Evolutionary conservation across 768 basidiomycete genomes (phyloP).

Genomic region (Suillus subaureus): DNA sequence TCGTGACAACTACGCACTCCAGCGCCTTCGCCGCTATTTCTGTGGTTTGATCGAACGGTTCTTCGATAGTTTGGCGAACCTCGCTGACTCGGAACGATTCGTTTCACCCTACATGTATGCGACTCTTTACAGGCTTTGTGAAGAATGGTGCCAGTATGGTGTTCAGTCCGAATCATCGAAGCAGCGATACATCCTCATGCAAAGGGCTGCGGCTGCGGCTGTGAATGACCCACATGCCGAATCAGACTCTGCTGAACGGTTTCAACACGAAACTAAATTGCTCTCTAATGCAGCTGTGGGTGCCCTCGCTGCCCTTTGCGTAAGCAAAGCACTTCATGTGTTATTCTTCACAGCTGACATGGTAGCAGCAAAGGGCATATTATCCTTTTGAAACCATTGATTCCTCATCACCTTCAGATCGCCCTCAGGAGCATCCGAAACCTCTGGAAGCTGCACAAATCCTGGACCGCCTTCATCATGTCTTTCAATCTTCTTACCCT

Average conservation of each 20-base stretch:
- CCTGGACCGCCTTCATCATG: constrained; percentile 68
- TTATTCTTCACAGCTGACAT: constrained; percentile 10
- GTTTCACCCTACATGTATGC: constrained; percentile 76
- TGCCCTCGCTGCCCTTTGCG: constrained; percentile 85
- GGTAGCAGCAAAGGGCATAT: constrained; percentile 72
- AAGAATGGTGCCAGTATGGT: constrained; percentile 92
- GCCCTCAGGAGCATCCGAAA: constrained; percentile 51
- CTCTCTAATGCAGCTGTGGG: constrained; percentile 85
- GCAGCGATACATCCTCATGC: constrained; percentile 71
- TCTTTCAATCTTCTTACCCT: constrained; percentile 61
- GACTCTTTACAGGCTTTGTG: constrained; percentile 80
- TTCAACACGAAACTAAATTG: constrained; percentile 68
- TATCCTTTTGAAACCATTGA: constrained; percentile 60
- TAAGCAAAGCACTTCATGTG: constrained; percentile 44
- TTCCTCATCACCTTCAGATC: constrained; percentile 64
- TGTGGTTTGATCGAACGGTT: constrained; percentile 87
- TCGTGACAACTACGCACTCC: constrained; percentile 75
- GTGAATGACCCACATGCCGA: constrained; percentile 58
- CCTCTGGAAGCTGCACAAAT: constrained; percentile 54
- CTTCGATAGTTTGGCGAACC: constrained; percentile 70
- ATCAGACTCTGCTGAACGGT: constrained; percentile 54
- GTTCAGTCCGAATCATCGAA: constrained; percentile 72
- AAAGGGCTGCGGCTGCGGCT: constrained; percentile 59
- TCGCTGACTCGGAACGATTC: constrained; percentile 78
- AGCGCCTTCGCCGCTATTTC: constrained; percentile 86